A percentile compares a stretch with the other conserved stretches of the same genome.
Conservation (phyloP, 73 alveolate genomes). For the Uronychia binucleata region DNA sequence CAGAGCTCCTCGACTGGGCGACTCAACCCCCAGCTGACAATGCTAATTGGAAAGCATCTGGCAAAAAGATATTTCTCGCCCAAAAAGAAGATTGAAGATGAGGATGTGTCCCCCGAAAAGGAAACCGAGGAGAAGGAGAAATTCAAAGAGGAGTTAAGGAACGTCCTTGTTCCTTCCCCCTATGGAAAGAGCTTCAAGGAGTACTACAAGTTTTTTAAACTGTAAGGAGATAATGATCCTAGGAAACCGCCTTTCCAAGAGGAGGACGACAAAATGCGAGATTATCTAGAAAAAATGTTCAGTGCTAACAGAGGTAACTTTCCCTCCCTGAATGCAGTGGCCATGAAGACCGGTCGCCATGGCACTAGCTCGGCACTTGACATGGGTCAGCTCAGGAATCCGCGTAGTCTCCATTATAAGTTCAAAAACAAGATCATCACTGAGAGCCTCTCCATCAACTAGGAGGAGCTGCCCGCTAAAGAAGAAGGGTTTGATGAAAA, state of each 20-base stretch:
- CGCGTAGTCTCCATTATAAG: background rate
- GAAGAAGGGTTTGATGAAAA: background rate
- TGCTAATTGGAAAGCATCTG: background rate
- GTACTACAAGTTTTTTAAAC: background rate
- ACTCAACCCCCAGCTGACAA: background rate
- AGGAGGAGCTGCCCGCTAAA: background rate
- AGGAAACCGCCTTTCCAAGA: background rate
- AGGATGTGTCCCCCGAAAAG: background rate
- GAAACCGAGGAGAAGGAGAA: background rate
- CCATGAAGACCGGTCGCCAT: background rate
- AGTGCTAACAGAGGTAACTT: background rate
- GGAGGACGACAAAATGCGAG: background rate
- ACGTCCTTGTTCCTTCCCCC: background rate
- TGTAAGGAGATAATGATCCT: background rate
- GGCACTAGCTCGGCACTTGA: background rate
- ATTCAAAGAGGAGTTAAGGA: background rate
- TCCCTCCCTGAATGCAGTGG: background rate
- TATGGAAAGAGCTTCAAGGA: background rate
- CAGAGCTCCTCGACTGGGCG: background rate
- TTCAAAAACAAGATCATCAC: background rate
- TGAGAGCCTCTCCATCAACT: background rate
- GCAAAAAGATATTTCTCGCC: background rate
- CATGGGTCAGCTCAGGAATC: background rate
- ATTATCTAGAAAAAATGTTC: background rate
- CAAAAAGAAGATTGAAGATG: background rate